Base-by-base conservation (phyloP, 805 yeast species). In the Yamadazyma insecticola region DNA sequence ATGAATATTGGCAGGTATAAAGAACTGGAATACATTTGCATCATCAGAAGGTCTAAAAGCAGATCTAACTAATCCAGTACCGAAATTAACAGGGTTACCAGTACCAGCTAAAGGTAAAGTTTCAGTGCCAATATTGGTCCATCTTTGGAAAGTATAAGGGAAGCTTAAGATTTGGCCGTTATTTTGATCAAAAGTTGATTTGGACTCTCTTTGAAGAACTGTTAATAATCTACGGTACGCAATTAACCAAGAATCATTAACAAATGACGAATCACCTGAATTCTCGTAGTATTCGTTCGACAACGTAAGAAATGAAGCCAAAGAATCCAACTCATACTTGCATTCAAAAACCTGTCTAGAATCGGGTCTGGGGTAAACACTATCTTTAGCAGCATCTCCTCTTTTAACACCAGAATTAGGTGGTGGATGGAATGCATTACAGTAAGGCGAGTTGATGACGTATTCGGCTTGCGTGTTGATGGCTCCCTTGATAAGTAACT, bases 341-440 rank as follows among this genome's bases (percentile, higher is more conserved):
- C 96, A 87, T 51, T 87, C 96, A 55, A 85, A 87, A 1, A 84
- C 94, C 16, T 64, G 63, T 12, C 53, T 52, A 78, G 88, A 83
- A 37, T 82, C 75, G 2, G 88, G 89, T 5, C 46, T 45, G 1
- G 96, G 96, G 21, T 45, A 51, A 4, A 87, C 95, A 4, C 55
- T 49, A 50, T 88, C 96, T 30, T 64, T 53, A 1, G 78, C 70
- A 5, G 82, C 62, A 2, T 68, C 56, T 18, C 73, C 76, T 22
- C 63, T 61, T 24, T 60, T 62, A 16, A 81, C 62, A 0, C 60
- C 61, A 1, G 79, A 67, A 5, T 48, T 58, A 3, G 60, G 60
- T 0, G 96, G 96, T 1, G 96, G 94, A 48, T 87, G 94, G 62
- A 85, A 88, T 0, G 96, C 96, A 55, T 87, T 87, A 56, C 96